Percentiles rank a stretch among this genome's conserved stretches.
Conservation (phyloP, 176 grass and related monocot species). For the Chloris gayana region DNA sequence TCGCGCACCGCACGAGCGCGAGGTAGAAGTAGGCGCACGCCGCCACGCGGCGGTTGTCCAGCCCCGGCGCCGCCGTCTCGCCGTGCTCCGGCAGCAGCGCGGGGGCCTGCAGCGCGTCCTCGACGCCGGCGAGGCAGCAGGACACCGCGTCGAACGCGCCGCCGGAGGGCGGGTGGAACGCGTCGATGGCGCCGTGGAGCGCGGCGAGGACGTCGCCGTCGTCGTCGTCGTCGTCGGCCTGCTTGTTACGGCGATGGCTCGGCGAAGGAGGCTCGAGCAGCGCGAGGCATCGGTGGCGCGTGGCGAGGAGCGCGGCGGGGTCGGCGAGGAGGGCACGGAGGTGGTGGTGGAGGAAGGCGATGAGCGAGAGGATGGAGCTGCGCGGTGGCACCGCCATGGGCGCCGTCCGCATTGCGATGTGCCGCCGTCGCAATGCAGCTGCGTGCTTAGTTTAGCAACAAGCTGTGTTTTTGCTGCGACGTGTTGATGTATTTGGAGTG, state of each 20-base stretch:
- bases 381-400: constrained; percentile 40
- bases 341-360: constrained; percentile 62
- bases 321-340: constrained; percentile 60
- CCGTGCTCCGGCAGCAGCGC: constrained; percentile 82
- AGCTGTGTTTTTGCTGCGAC: neutral
- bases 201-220: constrained; percentile 63
- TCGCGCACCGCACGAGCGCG: constrained; percentile 60
- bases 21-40: constrained; percentile 95
- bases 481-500: neutral
- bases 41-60: constrained; percentile 68
- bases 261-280: constrained; percentile 23
- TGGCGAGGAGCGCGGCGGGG: constrained; percentile 31
- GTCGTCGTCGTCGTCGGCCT: constrained; percentile 7
- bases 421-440: neutral
- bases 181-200: constrained; percentile 60
- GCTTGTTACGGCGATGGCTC: neutral
- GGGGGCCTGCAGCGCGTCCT: constrained; percentile 80
- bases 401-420: constrained; percentile 24
- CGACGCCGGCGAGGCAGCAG: constrained; percentile 35
- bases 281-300: constrained; percentile 31
- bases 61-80: constrained; percentile 50
- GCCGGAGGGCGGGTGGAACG: constrained; percentile 5
- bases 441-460: neutral
- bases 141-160: neutral
- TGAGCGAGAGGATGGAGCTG: constrained; percentile 54